phyloP scores from a whole-genome alignment of 2,329 filamentous ascomycete species.

The Rhinocladiella mackenziei region DNA sequence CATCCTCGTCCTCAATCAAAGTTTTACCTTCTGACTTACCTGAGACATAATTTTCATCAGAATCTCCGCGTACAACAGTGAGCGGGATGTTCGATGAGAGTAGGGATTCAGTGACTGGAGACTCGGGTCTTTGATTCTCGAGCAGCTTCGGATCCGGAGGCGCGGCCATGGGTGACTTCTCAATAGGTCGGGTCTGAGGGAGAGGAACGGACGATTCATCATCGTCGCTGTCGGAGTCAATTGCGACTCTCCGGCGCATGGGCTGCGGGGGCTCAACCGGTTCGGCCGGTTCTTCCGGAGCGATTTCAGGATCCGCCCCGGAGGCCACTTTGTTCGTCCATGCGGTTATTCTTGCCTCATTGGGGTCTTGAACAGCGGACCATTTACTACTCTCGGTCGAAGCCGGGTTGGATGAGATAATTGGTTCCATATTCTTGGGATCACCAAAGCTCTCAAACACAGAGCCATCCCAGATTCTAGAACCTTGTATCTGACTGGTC shows the following conservation, averaged over 20 bases:
- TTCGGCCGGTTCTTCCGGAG: conserved; percentile 18
- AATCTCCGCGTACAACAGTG: too few species aligned
- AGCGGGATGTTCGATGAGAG: too few species aligned
- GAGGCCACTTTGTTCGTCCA: conserved; percentile 24
- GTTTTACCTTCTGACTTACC: too few species aligned
- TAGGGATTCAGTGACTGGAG: neutral
- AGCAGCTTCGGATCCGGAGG: neutral
- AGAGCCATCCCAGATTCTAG: conserved; percentile 35
- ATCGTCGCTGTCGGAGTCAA: conserved; percentile 25
- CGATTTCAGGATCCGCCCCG: conserved; percentile 23
- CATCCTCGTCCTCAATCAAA: too few species aligned
- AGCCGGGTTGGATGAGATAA: conserved; percentile 14
- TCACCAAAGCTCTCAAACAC: conserved; percentile 35
- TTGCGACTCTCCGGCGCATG: conserved; percentile 14
- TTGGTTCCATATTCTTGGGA: conserved; percentile 25
- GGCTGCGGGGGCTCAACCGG: conserved; percentile 14
- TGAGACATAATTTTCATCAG: too few species aligned
- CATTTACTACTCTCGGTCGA: conserved; percentile 4
- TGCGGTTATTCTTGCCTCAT: conserved; percentile 18
- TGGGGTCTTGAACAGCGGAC: neutral
- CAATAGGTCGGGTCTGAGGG: neutral
- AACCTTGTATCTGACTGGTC: conserved; percentile 26
- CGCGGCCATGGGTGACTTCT: neutral
- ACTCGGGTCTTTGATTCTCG: neutral
- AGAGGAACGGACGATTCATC: conserved; percentile 4